Conservation (phyloP, 2,329 filamentous ascomycete genomes). For the Furcasterigmium sp. region DNA sequence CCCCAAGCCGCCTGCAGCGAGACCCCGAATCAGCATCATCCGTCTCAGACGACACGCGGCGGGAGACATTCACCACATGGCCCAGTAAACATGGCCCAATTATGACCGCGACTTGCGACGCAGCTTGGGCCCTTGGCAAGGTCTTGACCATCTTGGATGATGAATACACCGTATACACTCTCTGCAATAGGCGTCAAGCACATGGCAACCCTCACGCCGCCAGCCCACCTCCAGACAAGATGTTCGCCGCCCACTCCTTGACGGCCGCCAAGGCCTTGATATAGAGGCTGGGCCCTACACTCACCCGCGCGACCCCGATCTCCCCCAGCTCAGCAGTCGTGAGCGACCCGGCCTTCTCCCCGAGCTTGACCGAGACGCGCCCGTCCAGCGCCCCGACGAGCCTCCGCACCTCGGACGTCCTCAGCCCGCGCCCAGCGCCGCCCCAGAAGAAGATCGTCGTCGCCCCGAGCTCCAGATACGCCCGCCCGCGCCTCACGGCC, state of each 20-base stretch:
- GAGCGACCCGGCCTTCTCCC: slow-evolving; percentile 28
- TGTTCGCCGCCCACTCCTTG: slow-evolving; percentile 24
- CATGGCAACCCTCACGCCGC: background rate
- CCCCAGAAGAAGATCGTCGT: slow-evolving; percentile 59
- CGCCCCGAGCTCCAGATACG: slow-evolving; percentile 53
- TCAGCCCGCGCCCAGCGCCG: slow-evolving; percentile 33
- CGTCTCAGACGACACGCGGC: no score
- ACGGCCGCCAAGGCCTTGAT: slow-evolving; percentile 31
- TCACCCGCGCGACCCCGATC: slow-evolving; percentile 50
- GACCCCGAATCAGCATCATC: no score
- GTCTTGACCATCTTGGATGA: no score
- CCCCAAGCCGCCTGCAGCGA: background rate
- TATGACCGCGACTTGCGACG: no score
- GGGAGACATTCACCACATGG: no score
- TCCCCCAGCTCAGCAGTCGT: slow-evolving; percentile 36
- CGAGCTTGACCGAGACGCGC: slow-evolving; percentile 41
- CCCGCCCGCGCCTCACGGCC: slow-evolving; percentile 46
- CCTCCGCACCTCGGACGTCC: slow-evolving; percentile 37
- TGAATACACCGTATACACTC: background rate
- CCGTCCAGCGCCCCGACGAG: slow-evolving; percentile 44
- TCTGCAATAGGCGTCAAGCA: no score
- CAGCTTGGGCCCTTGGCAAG: no score
- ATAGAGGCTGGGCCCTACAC: slow-evolving; percentile 45
- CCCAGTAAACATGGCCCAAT: no score
- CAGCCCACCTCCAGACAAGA: slow-evolving; percentile 18